phyloP scores from a whole-genome alignment of 257 asterid species.

The Fraxinus americana region DNA sequence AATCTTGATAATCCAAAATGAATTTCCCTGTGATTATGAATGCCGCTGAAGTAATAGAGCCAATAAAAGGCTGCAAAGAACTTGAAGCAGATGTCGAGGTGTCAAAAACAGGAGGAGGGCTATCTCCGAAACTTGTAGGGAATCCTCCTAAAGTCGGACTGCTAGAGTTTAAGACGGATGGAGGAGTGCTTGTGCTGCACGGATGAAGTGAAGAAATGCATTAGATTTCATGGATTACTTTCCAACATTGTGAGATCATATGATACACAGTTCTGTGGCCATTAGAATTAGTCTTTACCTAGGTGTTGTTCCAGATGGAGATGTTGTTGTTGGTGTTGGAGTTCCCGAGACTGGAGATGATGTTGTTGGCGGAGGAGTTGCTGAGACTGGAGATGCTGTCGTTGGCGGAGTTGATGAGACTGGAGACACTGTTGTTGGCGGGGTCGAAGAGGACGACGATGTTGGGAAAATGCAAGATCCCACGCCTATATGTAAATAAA shows the following conservation, averaged over 20 bases:
- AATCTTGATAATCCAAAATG: slow-evolving; percentile 15
- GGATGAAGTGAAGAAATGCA: slow-evolving; percentile 14
- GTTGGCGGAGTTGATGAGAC: slow-evolving; percentile 30
- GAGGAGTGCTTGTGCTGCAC: slow-evolving; percentile 58
- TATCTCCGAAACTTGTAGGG: slow-evolving; percentile 49
- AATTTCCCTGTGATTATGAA: slow-evolving; percentile 41
- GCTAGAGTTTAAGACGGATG: slow-evolving; percentile 41
- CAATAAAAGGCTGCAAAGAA: slow-evolving; percentile 42
- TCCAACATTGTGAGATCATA: not conserved
- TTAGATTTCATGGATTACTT: not conserved
- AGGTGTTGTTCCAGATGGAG: slow-evolving; percentile 53
- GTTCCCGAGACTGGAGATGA: slow-evolving; percentile 3
- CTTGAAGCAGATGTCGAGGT: slow-evolving; percentile 42
- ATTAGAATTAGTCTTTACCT: slow-evolving; percentile 36
- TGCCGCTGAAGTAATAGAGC: slow-evolving; percentile 41
- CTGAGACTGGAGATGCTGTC: not conserved
- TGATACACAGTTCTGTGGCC: not conserved
- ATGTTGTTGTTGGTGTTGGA: slow-evolving; percentile 42
- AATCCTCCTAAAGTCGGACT: slow-evolving; percentile 57
- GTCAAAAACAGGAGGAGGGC: slow-evolving; percentile 39
- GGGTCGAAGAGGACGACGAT: slow-evolving; percentile 41
- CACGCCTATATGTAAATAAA: slow-evolving; percentile 50
- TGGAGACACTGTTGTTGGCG: slow-evolving; percentile 41
- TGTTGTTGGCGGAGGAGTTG: slow-evolving; percentile 18
- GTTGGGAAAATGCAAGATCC: slow-evolving; percentile 70